phyloP scores from a whole-genome alignment of 2,329 filamentous ascomycete genomes.

The Botrytis porri region DNA sequence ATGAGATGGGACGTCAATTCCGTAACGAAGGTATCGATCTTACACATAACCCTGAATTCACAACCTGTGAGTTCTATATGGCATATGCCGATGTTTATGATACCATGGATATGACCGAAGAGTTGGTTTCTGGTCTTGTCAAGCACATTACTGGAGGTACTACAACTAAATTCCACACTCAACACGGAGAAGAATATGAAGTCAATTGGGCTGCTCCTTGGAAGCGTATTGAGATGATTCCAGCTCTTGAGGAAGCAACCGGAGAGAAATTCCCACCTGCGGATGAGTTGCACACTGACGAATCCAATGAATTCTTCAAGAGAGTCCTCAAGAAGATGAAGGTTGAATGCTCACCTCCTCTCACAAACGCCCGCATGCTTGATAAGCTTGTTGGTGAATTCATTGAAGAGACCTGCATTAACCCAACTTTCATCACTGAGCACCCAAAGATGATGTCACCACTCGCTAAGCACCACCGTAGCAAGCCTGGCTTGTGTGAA shows the following conservation, averaged over 20 bases:
- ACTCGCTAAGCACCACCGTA: slow-evolving; percentile 90
- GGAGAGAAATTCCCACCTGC: slow-evolving; percentile 92
- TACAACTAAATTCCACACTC: slow-evolving; percentile 80
- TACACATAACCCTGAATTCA: slow-evolving; percentile 98
- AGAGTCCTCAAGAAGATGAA: slow-evolving; percentile 82
- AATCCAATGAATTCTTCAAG: slow-evolving; percentile 86
- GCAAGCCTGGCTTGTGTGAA: slow-evolving; percentile 81
- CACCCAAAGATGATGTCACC: slow-evolving; percentile 90
- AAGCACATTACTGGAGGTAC: slow-evolving; percentile 85
- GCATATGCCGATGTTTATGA: slow-evolving; percentile 92
- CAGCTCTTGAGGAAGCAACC: slow-evolving; percentile 80
- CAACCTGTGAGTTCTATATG: slow-evolving; percentile 95
- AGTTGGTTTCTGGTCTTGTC: slow-evolving; percentile 85
- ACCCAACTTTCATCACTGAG: slow-evolving; percentile 88
- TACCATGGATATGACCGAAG: slow-evolving; percentile 86
- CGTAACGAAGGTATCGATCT: slow-evolving; percentile 88
- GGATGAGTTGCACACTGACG: slow-evolving; percentile 81
- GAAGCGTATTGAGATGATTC: slow-evolving; percentile 94
- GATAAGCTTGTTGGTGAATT: slow-evolving; percentile 93
- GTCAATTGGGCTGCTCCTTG: slow-evolving; percentile 97
- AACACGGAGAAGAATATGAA: slow-evolving; percentile 79
- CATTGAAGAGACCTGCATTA: slow-evolving; percentile 90
- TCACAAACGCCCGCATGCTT: slow-evolving; percentile 94
- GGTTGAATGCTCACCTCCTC: slow-evolving; percentile 82
- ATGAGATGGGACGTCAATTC: slow-evolving; percentile 94